Evolutionary conservation across 2,329 filamentous ascomycete genomes (phyloP).

Genomic region (Didymella lethalis): DNA sequence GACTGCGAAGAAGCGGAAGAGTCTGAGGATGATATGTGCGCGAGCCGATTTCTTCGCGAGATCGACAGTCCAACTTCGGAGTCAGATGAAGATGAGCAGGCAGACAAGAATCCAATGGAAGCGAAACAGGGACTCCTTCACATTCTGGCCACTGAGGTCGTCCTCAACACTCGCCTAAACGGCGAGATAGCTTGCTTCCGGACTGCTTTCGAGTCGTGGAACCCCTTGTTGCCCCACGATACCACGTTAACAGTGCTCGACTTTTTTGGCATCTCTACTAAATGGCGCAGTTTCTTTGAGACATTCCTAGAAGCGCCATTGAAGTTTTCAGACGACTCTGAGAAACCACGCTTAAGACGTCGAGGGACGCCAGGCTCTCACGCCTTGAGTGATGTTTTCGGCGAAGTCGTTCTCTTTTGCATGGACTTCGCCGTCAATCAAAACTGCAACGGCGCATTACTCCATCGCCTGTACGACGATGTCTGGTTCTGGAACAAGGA

Average conservation of each 20-base stretch:
- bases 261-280: slow-evolving; percentile 55
- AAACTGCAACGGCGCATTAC: slow-evolving; percentile 50
- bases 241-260: slow-evolving; percentile 55
- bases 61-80: not conserved
- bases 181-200: slow-evolving; percentile 43
- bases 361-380: slow-evolving; percentile 59
- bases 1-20: not conserved
- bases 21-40: not conserved
- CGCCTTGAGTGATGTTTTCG: slow-evolving; percentile 56
- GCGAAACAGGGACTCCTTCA: slow-evolving; percentile 45
- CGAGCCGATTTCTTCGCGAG: not conserved
- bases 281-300: slow-evolving; percentile 56
- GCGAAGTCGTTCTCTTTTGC: slow-evolving; percentile 59
- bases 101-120: slow-evolving; percentile 40
- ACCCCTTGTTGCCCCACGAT: slow-evolving; percentile 53
- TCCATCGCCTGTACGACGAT: slow-evolving; percentile 60
- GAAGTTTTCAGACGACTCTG: slow-evolving; percentile 51
- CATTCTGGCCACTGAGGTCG: slow-evolving; percentile 41
- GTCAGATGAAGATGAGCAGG: slow-evolving; percentile 11
- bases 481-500: slow-evolving; percentile 58
- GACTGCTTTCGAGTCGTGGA: slow-evolving; percentile 45
- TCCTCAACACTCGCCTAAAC: slow-evolving; percentile 42
- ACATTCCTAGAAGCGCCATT: slow-evolving; percentile 58
- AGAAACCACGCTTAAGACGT: slow-evolving; percentile 51
- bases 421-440: slow-evolving; percentile 58